Evolutionary conservation across 352 stramenopile genomes (phyloP).

Genomic region (Globisporangium takayamanum): DNA sequence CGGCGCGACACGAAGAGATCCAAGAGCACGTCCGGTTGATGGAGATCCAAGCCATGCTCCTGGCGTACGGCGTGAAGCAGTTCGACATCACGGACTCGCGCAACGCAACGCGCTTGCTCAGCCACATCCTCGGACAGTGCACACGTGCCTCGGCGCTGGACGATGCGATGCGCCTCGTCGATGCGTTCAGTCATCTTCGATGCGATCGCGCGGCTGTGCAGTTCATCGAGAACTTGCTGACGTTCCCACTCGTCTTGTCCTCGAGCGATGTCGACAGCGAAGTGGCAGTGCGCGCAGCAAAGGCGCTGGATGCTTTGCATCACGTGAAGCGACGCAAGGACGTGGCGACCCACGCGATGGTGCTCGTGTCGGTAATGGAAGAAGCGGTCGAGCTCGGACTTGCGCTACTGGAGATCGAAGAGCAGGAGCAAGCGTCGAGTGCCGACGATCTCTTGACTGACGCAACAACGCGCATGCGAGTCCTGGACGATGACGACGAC

Average conservation of each 20-base stretch:
- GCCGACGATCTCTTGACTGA: not conserved
- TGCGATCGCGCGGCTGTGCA: constrained; percentile 44
- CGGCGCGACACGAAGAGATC: constrained; percentile 37
- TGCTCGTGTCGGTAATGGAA: constrained; percentile 40
- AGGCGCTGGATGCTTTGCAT: constrained; percentile 25
- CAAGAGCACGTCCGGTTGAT: constrained; percentile 62
- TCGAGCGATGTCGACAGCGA: constrained; percentile 4
- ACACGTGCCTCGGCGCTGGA: constrained; percentile 30
- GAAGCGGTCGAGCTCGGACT: constrained; percentile 46
- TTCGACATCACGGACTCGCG: constrained; percentile 49
- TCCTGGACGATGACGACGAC: constrained; percentile 1
- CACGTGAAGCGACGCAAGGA: constrained; percentile 37
- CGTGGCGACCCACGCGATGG: constrained; percentile 13
- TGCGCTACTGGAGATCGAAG: constrained; percentile 36
- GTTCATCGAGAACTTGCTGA: constrained; percentile 63
- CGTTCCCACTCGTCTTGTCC: constrained; percentile 4
- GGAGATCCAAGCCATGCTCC: constrained; percentile 76
- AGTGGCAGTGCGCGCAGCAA: constrained; percentile 10
- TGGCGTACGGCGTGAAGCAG: constrained; percentile 43
- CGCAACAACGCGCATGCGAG: not conserved
- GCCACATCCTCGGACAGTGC: constrained; percentile 54
- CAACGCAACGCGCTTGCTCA: constrained; percentile 41
- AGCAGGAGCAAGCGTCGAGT: constrained; percentile 5
- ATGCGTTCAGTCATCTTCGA: constrained; percentile 46
- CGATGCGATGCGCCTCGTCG: constrained; percentile 57